Percentiles rank a stretch among this genome's conserved stretches.
These are phyloP conservation scores for Backusella macrospora DNA, from an alignment of 192 early-diverging fungal genomes.

Conservation along the genomic window DNA sequence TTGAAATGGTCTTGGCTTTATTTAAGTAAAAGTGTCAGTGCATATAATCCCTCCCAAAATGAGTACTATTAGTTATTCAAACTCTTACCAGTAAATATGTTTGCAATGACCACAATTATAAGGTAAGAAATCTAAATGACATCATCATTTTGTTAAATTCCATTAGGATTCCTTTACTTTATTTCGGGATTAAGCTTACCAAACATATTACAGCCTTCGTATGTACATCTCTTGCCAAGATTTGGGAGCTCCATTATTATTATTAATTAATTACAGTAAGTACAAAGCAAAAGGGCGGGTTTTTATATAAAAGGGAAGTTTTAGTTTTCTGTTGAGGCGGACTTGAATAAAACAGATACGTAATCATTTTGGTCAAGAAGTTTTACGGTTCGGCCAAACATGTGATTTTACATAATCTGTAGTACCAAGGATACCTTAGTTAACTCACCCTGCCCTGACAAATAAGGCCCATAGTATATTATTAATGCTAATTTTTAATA, in stretches of 20 bases:
- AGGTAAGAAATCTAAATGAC: conserved; percentile 49
- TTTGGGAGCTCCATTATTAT: conserved; percentile 70
- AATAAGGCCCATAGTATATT: too few species aligned
- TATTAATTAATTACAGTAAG: neutral
- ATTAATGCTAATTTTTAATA: too few species aligned
- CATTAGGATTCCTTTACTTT: neutral
- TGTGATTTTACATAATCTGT: too few species aligned
- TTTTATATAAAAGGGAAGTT: neutral
- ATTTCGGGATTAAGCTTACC: conserved; percentile 26
- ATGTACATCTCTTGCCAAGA: conserved; percentile 66
- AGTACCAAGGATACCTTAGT: too few species aligned
- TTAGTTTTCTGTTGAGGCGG: neutral
- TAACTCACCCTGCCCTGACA: too few species aligned
- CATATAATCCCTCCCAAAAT: neutral
- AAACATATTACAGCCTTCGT: conserved; percentile 59
- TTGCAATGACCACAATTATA: conserved; percentile 59
- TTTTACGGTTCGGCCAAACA: too few species aligned
- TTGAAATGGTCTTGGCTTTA: conserved; percentile 72
- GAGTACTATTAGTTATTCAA: neutral
- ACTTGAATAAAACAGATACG: too few species aligned
- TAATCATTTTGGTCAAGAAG: too few species aligned
- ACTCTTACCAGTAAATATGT: conserved; percentile 50
- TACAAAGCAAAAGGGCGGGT: neutral
- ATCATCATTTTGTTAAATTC: neutral
- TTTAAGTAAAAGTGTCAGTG: neutral